Base-by-base conservation (phyloP, 805 yeast species). In the Lachancea quebecensis region DNA sequence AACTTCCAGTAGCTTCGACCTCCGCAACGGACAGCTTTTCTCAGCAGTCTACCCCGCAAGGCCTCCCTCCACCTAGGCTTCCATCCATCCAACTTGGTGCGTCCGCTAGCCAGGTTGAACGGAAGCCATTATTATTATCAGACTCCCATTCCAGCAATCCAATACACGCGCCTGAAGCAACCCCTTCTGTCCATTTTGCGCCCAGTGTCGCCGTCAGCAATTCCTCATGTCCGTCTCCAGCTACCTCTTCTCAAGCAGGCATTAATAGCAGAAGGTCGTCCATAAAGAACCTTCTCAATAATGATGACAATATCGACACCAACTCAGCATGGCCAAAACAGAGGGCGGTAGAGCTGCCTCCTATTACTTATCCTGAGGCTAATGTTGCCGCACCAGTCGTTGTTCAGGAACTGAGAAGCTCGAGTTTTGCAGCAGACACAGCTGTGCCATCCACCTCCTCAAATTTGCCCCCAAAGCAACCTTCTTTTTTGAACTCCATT, bases 51-150 rank as follows among this genome's bases (percentile, higher is more conserved):
- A 46, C 61, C 14, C 58, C 63, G 9, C 50, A 53, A 11, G 52
- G 61, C 1, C 43, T 62, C 31, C 68, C 66, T 1, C 62, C 64
- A 11, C 68, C 65, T 15, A 53, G 62, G 11, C 40, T 59, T 37
- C 67, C 68, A 1, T 59, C 66, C 3, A 61, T 64, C 29, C 61
- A 60, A 25, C 45, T 62, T 3, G 30, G 25, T 25, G 10, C 38
- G 8, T 28, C 31, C 35, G 28, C 30, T n/a, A 25, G 30, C 12
- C 36, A n/a, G 11, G 37, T 14, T 2, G 41, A 43, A 14, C 6
- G 21, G n/a, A 25, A 30, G 15, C 46, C 46, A 10, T 33, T 16
- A 17, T 15, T 36, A 15, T 15, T 32, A 11, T n/a, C 39, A 21
- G 28, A 16, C 11, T 11, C 16, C 12, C 17, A 11, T 10, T 34